These are phyloP conservation scores for Tremellales sp. DNA, from an alignment of 1,284 basidiomycete species.

Conservation along the genomic window DNA sequence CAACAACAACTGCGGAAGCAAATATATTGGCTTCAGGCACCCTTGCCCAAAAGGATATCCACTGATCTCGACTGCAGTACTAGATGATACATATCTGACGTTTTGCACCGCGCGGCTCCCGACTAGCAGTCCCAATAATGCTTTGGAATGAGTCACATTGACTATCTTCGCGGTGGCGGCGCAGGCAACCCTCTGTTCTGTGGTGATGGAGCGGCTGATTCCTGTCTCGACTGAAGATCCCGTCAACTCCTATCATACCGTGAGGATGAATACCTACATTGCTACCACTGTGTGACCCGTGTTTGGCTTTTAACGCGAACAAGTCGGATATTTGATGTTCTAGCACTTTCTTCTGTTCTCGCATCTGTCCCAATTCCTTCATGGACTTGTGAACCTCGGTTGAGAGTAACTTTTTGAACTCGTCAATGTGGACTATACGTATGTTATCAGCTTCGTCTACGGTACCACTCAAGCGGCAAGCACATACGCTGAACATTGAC, in stretches of 20 bases:
- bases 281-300: constrained; percentile 14
- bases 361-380: constrained; percentile 67
- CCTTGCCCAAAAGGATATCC: too few relatives aligned
- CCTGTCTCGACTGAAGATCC: constrained; percentile 8
- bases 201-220: constrained; percentile 10
- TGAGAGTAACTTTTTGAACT: constrained; percentile 47
- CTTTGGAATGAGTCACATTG: too few relatives aligned
- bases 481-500: constrained; percentile 72
- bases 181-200: too few relatives aligned
- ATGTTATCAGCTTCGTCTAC: neutral
- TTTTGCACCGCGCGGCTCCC: too few relatives aligned
- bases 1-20: too few relatives aligned
- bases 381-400: constrained; percentile 56
- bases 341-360: constrained; percentile 65
- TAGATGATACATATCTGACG: too few relatives aligned
- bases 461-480: neutral
- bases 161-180: too few relatives aligned
- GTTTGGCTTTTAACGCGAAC: constrained; percentile 47
- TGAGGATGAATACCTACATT: constrained; percentile 9
- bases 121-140: too few relatives aligned
- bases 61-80: too few relatives aligned
- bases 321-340: constrained; percentile 55
- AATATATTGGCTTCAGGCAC: too few relatives aligned
- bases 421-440: constrained; percentile 67
- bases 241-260: neutral